Base-by-base conservation (phyloP, 257 asterid genomes). In the Solanum sejunctum region DNA sequence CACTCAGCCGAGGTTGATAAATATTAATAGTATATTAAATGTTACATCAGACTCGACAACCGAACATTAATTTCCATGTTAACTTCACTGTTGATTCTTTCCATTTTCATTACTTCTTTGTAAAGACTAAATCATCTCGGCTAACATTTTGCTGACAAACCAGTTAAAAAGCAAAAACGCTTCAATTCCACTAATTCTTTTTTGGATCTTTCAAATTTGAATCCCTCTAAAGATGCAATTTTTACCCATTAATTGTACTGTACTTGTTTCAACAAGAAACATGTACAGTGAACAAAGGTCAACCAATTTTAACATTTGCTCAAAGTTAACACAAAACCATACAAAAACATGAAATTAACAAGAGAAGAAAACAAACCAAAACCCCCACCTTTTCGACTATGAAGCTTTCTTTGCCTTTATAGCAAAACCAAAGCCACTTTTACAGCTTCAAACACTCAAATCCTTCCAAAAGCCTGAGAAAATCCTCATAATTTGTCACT, bases 401-500 rank as follows among this genome's bases (percentile, higher is more conserved):
- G 84, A 84, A 82, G 86, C 83, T 21, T 72, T 88, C 71, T 86
- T 86, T 83, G 80, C 82, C 86, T 87, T 66, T 73, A 75, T 78
- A 89, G 84, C 82, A 18, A 78, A 86, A 84, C 52, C 83, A 84
- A 87, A 81, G 86, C 86, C 85, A 84, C 90, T 86, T 85, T 51
- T 83, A 69, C 52, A 88, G 89, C 86, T 82, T 84, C 67, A 84
- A 64, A 67, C 85, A 84, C 82, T 87, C 87, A 88, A 86, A 87
- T 86, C 84, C 21, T 43, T 89, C 90, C 90, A 86, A 85, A 89
- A 86, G 89, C 91, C 90, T 86, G 87, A 84, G 61, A 61, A 87
- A 91, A 88, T 51, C 81, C 89, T 85, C 95, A 89, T 88, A 90
- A 60, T 87, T 83, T 90, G 81, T 84, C 91, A 83, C 84, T 85